These are phyloP conservation scores for Diospyros lotus DNA, from an alignment of 148 eudicot species.

Conservation along the genomic window DNA sequence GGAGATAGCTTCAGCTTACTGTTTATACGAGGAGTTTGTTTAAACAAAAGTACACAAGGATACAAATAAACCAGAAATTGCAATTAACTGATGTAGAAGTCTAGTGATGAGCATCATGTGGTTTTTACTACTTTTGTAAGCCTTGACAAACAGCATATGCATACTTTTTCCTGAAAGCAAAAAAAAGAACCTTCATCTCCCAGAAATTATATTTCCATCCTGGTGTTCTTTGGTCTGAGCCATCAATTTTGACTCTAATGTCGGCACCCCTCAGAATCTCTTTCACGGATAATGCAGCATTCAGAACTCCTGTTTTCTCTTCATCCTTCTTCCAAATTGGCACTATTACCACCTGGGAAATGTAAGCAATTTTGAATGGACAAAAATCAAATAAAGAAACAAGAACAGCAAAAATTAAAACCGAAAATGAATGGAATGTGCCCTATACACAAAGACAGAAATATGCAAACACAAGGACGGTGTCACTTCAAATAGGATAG, in stretches of 20 bases:
- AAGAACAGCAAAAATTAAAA: neutral
- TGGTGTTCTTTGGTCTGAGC: constrained; percentile 93
- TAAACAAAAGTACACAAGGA: neutral
- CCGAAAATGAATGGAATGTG: neutral
- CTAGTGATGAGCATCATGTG: neutral
- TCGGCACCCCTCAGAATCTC: constrained; percentile 68
- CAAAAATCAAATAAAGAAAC: neutral
- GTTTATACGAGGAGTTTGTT: neutral
- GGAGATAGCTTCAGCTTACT: neutral
- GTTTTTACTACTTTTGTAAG: too few relatives aligned
- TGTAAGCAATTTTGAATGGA: constrained; percentile 8
- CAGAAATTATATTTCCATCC: constrained; percentile 99
- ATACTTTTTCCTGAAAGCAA: neutral
- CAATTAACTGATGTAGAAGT: neutral
- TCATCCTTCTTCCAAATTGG: constrained; percentile 96
- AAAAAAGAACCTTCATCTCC: constrained; percentile 89
- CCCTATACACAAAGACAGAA: neutral
- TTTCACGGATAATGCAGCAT: constrained; percentile 59
- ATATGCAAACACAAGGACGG: neutral
- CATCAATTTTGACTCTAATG: constrained; percentile 76
- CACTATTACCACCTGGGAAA: constrained; percentile 71
- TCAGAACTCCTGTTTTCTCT: constrained; percentile 67
- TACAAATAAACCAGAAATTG: neutral
- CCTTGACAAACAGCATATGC: too few relatives aligned
- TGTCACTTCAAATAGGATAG: too few relatives aligned